Conservation (phyloP, 108 stramenopile species). For the Pseudonitzschia delicatissima region DNA sequence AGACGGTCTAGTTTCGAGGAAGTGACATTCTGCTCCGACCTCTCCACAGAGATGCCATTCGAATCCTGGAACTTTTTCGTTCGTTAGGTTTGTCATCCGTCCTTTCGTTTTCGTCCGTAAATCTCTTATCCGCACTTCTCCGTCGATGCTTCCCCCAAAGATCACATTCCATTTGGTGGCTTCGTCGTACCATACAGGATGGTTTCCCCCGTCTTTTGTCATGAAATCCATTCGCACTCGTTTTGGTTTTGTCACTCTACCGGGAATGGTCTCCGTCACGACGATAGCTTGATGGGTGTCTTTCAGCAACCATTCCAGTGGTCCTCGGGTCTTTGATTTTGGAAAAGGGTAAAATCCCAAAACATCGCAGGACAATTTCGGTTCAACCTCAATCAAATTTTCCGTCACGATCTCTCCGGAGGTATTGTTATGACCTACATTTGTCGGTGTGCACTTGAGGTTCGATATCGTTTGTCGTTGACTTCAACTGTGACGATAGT, state of each 20-base stretch:
- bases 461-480: no score
- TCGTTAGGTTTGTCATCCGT: neutral
- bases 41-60: neutral
- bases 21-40: neutral
- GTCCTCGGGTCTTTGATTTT: conserved; percentile 11
- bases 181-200: conserved; percentile 29
- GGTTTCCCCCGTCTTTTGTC: conserved; percentile 18
- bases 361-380: conserved; percentile 7
- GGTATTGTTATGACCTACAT: neutral
- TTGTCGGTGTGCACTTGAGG: no score
- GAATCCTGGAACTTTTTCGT: neutral
- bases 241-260: neutral
- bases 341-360: conserved; percentile 24
- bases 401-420: neutral
- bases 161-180: conserved; percentile 6
- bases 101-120: neutral
- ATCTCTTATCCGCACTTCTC: conserved; percentile 12
- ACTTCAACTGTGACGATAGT: no score
- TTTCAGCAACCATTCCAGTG: conserved; percentile 14
- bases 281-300: conserved; percentile 27
- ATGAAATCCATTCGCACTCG: conserved; percentile 20
- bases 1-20: conserved; percentile 2
- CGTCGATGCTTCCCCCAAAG: conserved; percentile 20
- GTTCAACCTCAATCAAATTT: neutral
- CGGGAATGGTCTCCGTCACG: neutral